These are phyloP conservation scores for Gossypium lobatum DNA, from an alignment of 441 rosid species.

Conservation along the genomic window DNA sequence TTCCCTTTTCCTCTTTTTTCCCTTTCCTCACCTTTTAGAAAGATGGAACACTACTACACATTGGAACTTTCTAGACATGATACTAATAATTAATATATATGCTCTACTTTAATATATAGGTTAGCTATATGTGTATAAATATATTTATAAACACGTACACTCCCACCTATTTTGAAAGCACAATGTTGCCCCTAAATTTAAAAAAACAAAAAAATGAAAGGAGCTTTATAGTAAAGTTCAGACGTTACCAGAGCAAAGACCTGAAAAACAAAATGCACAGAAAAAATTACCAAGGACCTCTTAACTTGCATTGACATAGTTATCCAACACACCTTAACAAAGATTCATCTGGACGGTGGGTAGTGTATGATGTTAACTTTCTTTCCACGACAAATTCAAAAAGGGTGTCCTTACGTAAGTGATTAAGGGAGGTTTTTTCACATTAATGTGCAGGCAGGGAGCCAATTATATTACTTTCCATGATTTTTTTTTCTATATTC, in stretches of 20 bases:
- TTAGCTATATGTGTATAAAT: background rate
- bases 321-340: background rate
- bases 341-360: background rate
- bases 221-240: background rate
- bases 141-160: background rate
- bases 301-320: background rate
- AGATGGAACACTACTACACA: background rate
- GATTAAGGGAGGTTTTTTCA: background rate
- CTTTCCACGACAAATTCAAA: background rate
- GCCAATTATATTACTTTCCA: background rate
- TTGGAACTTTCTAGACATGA: background rate
- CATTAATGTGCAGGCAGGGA: background rate
- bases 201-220: background rate
- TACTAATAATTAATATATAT: background rate
- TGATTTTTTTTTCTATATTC: background rate
- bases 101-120: background rate
- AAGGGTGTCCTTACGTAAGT: background rate
- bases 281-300: background rate
- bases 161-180: background rate
- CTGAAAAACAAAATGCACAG: conserved; percentile 3
- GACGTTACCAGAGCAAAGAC: background rate
- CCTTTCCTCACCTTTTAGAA: background rate
- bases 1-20: background rate
- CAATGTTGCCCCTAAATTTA: background rate
- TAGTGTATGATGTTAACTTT: background rate